These are phyloP conservation scores for Cairneyella variabilis DNA, from an alignment of 495 filamentous ascomycete genomes.

Conservation along the genomic window DNA sequence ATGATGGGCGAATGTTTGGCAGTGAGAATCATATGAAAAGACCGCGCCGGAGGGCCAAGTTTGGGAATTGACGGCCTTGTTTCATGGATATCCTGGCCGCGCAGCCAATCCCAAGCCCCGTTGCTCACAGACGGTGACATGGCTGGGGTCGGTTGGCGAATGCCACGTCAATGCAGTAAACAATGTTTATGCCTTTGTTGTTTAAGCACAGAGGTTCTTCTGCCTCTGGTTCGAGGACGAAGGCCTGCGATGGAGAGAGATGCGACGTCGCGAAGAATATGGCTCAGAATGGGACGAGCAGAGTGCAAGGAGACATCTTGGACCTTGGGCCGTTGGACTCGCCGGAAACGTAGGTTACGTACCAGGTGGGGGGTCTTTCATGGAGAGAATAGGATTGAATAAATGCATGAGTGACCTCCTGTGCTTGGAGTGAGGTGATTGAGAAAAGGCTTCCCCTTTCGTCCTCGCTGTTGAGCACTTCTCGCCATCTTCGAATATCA, in stretches of 20 bases:
- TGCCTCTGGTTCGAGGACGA: slow-evolving; percentile 1
- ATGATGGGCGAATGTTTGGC: too few relatives aligned
- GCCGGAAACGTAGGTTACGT: too few relatives aligned
- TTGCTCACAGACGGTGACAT: neutral
- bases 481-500: too few relatives aligned
- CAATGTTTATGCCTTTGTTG: slow-evolving; percentile 25
- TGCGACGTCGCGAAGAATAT: neutral
- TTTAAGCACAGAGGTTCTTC: neutral
- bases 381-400: too few relatives aligned
- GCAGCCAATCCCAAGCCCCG: neutral
- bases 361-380: too few relatives aligned
- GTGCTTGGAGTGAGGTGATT: too few relatives aligned
- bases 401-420: too few relatives aligned
- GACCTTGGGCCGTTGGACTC: neutral
- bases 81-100: slow-evolving; percentile 9
- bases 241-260: slow-evolving; percentile 2
- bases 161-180: slow-evolving; percentile 29
- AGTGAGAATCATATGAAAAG: too few relatives aligned
- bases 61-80: neutral
- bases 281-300: neutral
- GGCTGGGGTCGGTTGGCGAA: neutral
- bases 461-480: too few relatives aligned
- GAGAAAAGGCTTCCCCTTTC: too few relatives aligned
- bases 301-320: neutral
- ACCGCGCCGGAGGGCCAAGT: too few relatives aligned